Base-by-base conservation (phyloP, 2,329 filamentous ascomycete species). In the Arachnomyces sp. region DNA sequence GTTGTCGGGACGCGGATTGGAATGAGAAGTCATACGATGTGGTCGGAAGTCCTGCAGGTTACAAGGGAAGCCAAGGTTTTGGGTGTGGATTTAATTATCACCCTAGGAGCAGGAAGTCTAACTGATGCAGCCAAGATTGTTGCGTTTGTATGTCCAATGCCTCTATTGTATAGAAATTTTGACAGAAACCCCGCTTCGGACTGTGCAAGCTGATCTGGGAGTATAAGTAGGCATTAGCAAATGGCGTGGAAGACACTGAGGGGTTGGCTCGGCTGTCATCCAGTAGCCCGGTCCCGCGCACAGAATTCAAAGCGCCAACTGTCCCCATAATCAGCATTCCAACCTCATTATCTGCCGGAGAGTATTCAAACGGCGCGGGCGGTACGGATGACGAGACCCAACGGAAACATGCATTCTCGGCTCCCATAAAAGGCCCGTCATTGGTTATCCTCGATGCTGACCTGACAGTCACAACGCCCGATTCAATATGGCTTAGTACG, bases 371-470 rank as follows among this genome's bases (percentile, higher is more conserved):
- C 40, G 59, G 65, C 36, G 63, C 63, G 1, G 65, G 65, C 28
- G 62, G 55, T 5, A 66, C 62, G 0, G 45, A 64, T 28, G 61
- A 65, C 44, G 38, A 36, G 13, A 62, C 62, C 2, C 50, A 51
- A 15, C 58, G 52, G 7, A 65, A 66, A 42, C 59, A 60, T 42
- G 54, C 52, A 38, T 68, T 68, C 42, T 47, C 54, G 21, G 36
- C 49, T 7, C 61, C 67, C 0, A 52, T 58, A 3, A 61, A 64
- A 21, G 67, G 70, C 0, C 67, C 75, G 0, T 55, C 67, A 3
- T 63, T 81, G 3, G 63, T 80, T 4, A 72, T 81, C 29, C 68
- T 78, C 2, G 76, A 80, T 42, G 72, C 77, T 2, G 59, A 64
- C 11, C 59, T 80, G 1, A 66, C 65, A 12, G 53, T 61, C 2